A percentile compares a stretch with the other conserved stretches of the same genome.
Evolutionary conservation across 257 asterid genomes (phyloP).

Genomic region (Vinca minor): DNA sequence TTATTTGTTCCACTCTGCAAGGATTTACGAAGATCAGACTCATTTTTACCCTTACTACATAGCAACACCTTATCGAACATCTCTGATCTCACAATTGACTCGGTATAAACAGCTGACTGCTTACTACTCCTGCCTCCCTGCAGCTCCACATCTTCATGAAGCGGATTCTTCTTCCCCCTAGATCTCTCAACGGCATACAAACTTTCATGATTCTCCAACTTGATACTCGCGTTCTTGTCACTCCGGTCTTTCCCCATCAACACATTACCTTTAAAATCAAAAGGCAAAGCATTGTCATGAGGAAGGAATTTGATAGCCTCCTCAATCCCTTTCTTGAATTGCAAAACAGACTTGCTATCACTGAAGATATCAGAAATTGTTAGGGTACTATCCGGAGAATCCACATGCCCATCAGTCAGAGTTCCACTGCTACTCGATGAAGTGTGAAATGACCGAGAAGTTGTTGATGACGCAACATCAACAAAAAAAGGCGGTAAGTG

Average conservation of each 20-base stretch:
- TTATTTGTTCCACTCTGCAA: constrained; percentile 41
- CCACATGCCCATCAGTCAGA: constrained; percentile 29
- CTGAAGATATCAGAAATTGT: constrained; percentile 33
- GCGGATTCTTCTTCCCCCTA: constrained; percentile 54
- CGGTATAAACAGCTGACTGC: constrained; percentile 51
- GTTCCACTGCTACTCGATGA: constrained; percentile 38
- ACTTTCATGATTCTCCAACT: constrained; percentile 22
- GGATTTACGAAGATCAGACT: constrained; percentile 58
- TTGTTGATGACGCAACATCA: constrained; percentile 22
- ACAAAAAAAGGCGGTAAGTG: constrained; percentile 10
- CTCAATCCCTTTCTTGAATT: constrained; percentile 39
- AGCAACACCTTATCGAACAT: constrained; percentile 62
- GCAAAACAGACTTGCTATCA: constrained; percentile 42
- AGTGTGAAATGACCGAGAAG: constrained; percentile 32
- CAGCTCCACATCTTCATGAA: constrained; percentile 26
- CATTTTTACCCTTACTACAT: constrained; percentile 59
- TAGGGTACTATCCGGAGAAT: constrained; percentile 49
- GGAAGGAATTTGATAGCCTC: constrained; percentile 64
- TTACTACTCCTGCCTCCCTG: constrained; percentile 49
- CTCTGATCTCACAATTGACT: constrained; percentile 43
- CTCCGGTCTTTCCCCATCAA: constrained; percentile 22
- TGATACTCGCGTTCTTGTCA: constrained; percentile 16
- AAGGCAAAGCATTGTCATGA: constrained; percentile 22
- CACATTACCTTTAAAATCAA: constrained; percentile 15
- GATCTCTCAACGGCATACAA: constrained; percentile 21